Evolutionary conservation across 2,329 filamentous ascomycete genomes (phyloP), one percentile per base, ranked within the genome.

Genomic region (Didymella sp.): DNA sequence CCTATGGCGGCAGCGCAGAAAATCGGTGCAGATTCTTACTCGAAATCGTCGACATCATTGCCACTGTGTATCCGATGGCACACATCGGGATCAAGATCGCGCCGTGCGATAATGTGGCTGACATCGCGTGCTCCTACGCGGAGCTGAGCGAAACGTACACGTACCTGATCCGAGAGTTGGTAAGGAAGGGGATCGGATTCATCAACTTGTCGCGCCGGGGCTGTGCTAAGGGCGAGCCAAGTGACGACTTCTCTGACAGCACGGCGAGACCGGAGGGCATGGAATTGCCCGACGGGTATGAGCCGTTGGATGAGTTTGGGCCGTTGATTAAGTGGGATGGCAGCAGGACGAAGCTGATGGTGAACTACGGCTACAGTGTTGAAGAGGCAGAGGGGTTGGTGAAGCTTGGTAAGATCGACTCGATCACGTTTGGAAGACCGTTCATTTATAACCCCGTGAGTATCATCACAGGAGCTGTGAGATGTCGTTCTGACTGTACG

Each of bases 21-120:
- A 72, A 72, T 41, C 64, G 73, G 12, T 70, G 67, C 56, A 61
- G 65, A 15, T 75, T 76, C 59, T 51, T 67, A 3, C 66, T 76
- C 12, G 68, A 75, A 44, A 64, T 74, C 2, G 51, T 74, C 28
- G 64, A 70, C 9, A 70, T 68, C 0, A 64, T 76, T 1, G 62
- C 67, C 8, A 40, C 45, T 1, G 67, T 72, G 25, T 66, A 61
- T 41, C 63, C 67, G 12, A 17, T 62, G 15, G 50, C 51, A 13
- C 25, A 44, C 35, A 59, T 69, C n/a, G 61, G 68, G 17, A 59
- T 73, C 48, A 71, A 69, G 28, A 66, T 76, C 15, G 67, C 69
- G 25, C 67, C 69, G 21, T 54, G 64, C 15, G 73, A 74, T 53
- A 51, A 51, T 21, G 43, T 62, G 19, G 13, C 25, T 4, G 60